Percentiles rank a stretch among this genome's conserved stretches.
These are phyloP conservation scores for Polyplosphaeria fusca DNA, from an alignment of 495 filamentous ascomycete genomes.

Conservation along the genomic window DNA sequence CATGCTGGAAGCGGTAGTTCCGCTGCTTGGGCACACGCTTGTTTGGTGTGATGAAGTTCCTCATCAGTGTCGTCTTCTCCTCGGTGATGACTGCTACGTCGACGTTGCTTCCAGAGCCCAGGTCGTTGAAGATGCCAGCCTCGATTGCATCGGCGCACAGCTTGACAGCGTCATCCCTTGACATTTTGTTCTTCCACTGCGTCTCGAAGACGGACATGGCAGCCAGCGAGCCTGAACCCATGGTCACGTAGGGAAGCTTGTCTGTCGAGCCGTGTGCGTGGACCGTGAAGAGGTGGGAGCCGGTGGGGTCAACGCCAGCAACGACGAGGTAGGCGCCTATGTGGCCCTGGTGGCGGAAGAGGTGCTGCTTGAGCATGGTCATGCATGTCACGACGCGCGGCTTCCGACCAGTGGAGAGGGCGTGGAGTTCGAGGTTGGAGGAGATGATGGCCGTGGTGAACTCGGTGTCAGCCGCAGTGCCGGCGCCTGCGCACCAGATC, in stretches of 20 bases:
- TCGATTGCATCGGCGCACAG: constrained; percentile 85
- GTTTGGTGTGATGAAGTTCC: constrained; percentile 90
- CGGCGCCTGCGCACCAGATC: constrained; percentile 99
- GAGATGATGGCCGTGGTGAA: constrained; percentile 98
- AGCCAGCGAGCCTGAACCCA: constrained; percentile 93
- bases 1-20: constrained; percentile 83
- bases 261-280: constrained; percentile 98
- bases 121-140: constrained; percentile 98
- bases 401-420: constrained; percentile 90
- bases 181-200: constrained; percentile 80
- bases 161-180: constrained; percentile 74
- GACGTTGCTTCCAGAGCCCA: constrained; percentile 95
- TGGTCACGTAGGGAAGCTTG: constrained; percentile 98
- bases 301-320: constrained; percentile 94
- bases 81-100: constrained; percentile 92
- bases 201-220: constrained; percentile 99
- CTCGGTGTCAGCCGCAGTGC: constrained; percentile 97
- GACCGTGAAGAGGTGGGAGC: constrained; percentile 93
- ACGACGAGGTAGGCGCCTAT: constrained; percentile 98
- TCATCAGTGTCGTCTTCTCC: constrained; percentile 87
- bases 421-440: constrained; percentile 95
- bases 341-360: constrained; percentile 97
- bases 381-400: constrained; percentile 98
- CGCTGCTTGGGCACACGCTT: constrained; percentile 84
- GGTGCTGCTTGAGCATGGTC: constrained; percentile 99